Evolutionary conservation across 2,329 filamentous ascomycete species (phyloP).

Genomic region (Fusarium keratoplasticum): DNA sequence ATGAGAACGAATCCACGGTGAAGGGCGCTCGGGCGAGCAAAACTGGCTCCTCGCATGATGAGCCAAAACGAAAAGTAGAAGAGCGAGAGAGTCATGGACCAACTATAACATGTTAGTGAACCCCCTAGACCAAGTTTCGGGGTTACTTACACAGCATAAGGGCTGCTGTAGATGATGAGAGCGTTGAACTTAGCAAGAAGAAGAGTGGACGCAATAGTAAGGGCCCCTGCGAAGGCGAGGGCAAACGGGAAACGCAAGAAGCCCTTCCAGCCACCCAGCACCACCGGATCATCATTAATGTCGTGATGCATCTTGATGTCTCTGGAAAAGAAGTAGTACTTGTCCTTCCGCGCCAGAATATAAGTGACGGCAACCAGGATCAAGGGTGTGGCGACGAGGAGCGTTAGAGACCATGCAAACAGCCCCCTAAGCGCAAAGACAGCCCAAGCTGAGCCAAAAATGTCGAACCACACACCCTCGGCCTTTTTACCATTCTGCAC

Average conservation of each 20-base stretch:
- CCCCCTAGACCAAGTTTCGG: not conserved
- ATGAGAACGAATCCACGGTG: conserved; percentile 83
- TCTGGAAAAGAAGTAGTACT: conserved; percentile 88
- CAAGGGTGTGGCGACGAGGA: conserved; percentile 84
- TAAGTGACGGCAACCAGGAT: conserved; percentile 76
- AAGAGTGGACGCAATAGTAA: conserved; percentile 79
- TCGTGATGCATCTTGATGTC: conserved; percentile 65
- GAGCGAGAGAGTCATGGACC: conserved; percentile 85
- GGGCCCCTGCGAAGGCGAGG: conserved; percentile 72
- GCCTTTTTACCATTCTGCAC: conserved; percentile 75
- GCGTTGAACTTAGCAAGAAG: conserved; percentile 87
- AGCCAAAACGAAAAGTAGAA: conserved; percentile 89
- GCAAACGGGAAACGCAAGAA: conserved; percentile 87
- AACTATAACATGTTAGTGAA: conserved; percentile 56
- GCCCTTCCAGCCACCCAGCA: conserved; percentile 81
- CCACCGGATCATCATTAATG: conserved; percentile 70
- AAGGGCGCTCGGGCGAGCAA: conserved; percentile 85
- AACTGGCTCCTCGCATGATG: conserved; percentile 80
- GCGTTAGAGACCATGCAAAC: conserved; percentile 86
- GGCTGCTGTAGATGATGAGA: conserved; percentile 88
- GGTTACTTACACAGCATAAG: conserved; percentile 75
- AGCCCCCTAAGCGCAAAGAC: conserved; percentile 84
- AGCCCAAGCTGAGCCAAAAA: conserved; percentile 84
- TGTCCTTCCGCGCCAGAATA: conserved; percentile 76
- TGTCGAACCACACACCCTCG: conserved; percentile 90